Evolutionary conservation across 2,329 filamentous ascomycete species (phyloP), one percentile per base, ranked within the genome.

Genomic region (Xylaria sp.): DNA sequence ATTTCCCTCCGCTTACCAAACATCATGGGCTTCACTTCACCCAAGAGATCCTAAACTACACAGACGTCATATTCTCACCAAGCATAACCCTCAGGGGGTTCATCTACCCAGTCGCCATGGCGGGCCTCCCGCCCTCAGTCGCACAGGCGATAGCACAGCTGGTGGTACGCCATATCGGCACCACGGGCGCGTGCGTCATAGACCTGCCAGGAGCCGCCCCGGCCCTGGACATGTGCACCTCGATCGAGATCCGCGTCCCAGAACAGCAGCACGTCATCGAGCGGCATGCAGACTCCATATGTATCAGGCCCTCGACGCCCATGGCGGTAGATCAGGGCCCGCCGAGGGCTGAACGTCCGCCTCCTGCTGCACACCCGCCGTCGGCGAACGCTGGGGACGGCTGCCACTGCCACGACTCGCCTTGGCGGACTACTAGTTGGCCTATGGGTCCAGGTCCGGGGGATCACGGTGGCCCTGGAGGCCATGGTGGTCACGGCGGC

Each of bases 161-260:
- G 7, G 64, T 71, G n/a, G 59, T 76, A 17, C 70, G 72, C 42
- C 71, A 71, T 55, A 62, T 73, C 32, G 57, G 72, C 5, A 63
- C 58, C 12, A 72, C 71, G 3, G 73, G 74, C 72, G 75, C 64
- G 48, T 78, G 76, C 64, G 63, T 73, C 54, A 59, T 77, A 50
- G 74, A 78, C 47, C 68, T 79, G 54, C 69, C 73, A 0, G 67
- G 72, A 6, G 65, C 65, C 45, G 58, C 24, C 11, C 58, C 71
- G 17, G 63, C 70, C 30, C 54, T 75, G 61, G 64, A 67, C 61
- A 65, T 69, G 39, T 77, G 76, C 69, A 68, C 58, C 17, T 60
- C 70, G 32, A 70, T 78, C 60, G 69, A 78, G 64, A 76, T 78
- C 65, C 69, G 69, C 57, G 53, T 74, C 24, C 24, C 24, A 7